Conservation (phyloP, 768 basidiomycete genomes). For the Phanerochaete carnosa region DNA sequence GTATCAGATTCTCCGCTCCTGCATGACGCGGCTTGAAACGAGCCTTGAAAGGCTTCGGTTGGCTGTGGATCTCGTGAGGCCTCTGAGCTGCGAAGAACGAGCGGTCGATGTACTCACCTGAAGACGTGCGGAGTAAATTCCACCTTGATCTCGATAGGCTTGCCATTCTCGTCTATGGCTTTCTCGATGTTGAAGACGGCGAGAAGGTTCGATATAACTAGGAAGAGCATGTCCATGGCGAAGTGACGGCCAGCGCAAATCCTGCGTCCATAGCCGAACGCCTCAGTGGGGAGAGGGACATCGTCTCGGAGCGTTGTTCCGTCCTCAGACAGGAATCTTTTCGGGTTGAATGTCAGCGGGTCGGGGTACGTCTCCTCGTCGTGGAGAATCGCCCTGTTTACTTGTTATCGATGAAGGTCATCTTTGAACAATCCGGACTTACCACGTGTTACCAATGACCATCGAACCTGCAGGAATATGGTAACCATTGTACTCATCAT, state of each 20-base stretch:
- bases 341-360: constrained; percentile 24
- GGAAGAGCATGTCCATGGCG: constrained; percentile 43
- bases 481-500: constrained; percentile 18
- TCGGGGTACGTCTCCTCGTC: constrained; percentile 32
- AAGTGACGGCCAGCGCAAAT: constrained; percentile 23
- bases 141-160: constrained; percentile 28
- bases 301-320: constrained; percentile 6
- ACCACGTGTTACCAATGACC: constrained; percentile 18
- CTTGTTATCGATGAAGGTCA: neutral
- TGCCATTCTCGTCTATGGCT: constrained; percentile 36
- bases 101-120: neutral
- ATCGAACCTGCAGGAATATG: constrained; percentile 17
- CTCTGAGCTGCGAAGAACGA: neutral
- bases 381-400: constrained; percentile 37
- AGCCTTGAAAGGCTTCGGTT: neutral
- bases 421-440: neutral
- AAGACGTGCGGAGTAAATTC: constrained; percentile 1
- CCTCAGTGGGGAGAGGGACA: neutral
- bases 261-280: constrained; percentile 14
- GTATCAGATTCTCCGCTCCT: neutral
- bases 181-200: constrained; percentile 42
- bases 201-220: constrained; percentile 39
- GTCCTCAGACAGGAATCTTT: constrained; percentile 11
- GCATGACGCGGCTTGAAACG: neutral
- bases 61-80: neutral